Percentiles rank a stretch among this genome's conserved stretches.
Evolutionary conservation across 352 stramenopile species (phyloP).

Genomic region (Pythium utonaiense): DNA sequence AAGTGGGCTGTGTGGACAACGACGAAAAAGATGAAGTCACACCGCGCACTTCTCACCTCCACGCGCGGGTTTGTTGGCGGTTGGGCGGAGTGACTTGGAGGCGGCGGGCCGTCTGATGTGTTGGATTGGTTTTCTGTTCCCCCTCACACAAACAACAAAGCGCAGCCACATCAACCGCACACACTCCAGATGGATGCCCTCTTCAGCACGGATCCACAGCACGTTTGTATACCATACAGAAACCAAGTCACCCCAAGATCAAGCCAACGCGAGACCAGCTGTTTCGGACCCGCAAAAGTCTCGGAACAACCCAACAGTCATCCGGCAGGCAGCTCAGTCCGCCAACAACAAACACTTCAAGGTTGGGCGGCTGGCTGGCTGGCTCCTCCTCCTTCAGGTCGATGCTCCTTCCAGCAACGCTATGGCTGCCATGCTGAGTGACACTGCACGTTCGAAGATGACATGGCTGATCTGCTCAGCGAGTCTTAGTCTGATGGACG

Average conservation of each 20-base stretch:
- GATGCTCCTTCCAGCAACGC: background rate
- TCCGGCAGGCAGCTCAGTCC: constrained; percentile 1
- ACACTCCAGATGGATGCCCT: constrained; percentile 33
- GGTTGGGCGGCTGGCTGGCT: constrained; percentile 10
- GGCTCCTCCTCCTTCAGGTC: background rate
- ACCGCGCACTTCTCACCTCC: background rate
- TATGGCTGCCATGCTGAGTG: too few relatives aligned
- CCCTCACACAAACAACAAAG: constrained; percentile 6
- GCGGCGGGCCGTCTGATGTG: constrained; percentile 12
- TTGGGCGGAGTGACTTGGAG: constrained; percentile 7
- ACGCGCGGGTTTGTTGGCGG: background rate
- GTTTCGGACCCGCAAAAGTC: constrained; percentile 8
- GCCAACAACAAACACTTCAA: constrained; percentile 30
- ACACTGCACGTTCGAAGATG: too few relatives aligned
- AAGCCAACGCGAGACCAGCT: constrained; percentile 15
- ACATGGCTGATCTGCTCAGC: too few relatives aligned
- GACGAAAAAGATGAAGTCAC: constrained; percentile 29
- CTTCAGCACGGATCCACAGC: constrained; percentile 14
- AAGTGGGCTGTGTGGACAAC: constrained; percentile 23
- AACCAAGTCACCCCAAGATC: constrained; percentile 4
- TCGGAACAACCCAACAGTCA: constrained; percentile 23
- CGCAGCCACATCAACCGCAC: constrained; percentile 28
- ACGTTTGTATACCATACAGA: constrained; percentile 23
- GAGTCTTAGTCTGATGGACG: too few relatives aligned
- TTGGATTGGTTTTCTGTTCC: constrained; percentile 1